Evolutionary conservation across 202 grass and related monocot species (phyloP), one percentile per base, ranked within the genome.

Genomic region (Schoenoplectus triqueter): DNA sequence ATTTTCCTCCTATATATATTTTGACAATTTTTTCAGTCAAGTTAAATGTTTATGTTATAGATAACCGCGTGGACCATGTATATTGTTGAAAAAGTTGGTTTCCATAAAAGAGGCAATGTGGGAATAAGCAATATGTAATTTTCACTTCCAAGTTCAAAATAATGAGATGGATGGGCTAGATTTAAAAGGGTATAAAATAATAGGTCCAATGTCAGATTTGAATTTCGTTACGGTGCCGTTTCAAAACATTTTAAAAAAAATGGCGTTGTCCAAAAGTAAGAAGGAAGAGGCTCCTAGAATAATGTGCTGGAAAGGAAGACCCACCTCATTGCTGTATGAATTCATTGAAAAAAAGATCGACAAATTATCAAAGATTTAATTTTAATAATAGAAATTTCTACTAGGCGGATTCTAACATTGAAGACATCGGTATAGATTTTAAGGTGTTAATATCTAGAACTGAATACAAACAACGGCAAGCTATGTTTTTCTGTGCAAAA

Each of bases 381-480:
- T 51, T 60, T 60, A 52, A 59, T 60, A 11, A 54, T 78, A 7
- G 31, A 60, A 60, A 78, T 77, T 19, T 40, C 50, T 55, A 42
- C 14, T 54, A 46, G 31, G 50, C 4, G 5, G 62, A 52, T 73
- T 81, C 17, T 10, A 66, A 51, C 42, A n/a, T n/a, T 22, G 42
- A 41, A 68, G 65, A 10, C 19, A 82, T 65, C 39, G 17, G 4
- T 5, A 48, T 40, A 6, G 22, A 15, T 83, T 52, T 83, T 6
- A 68, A 83, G 64, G 14, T 78, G 18, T 46, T 49, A 69, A 68
- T 57, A 3, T 83, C 31, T 31, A 31, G 31, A 31, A 45, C 40
- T 83, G 13, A 68, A 65, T 46, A 83, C 81, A 41, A 83, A 83
- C 63, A 83, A 56, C 0, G 65, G 65, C 48, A 83, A 69, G 47